Base-by-base conservation (phyloP, 345 rosid genomes). In the Eucalyptus urophylla region DNA sequence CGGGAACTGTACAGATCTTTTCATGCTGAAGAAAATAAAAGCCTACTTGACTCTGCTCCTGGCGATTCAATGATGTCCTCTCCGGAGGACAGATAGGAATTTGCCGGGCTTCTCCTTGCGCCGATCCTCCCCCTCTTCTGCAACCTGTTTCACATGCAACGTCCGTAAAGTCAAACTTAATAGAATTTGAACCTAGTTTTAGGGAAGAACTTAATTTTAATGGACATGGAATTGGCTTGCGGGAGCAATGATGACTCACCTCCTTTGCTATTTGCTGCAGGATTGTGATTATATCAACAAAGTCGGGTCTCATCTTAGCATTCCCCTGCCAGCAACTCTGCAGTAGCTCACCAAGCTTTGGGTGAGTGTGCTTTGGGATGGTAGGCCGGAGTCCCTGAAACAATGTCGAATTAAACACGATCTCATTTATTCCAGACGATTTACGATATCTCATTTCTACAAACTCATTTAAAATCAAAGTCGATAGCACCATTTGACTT, bases 261-360 rank as follows among this genome's bases (percentile, higher is more conserved):
- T 96, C 99, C 91, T 95, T 96, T 3, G 94, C 95, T 91, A 94
- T 95, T 92, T 92, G 95, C 91, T 90, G 92, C 69, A 98, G 92
- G 90, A 92, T 94, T 88, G 88, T 95, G 58, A 92, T 93, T 14
- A 96, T 94, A 93, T 96, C 98, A 3, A 97, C 92, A 91, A 98
- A 98, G 92, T 98, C 98, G 27, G 99, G 99, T 93, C 99, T 96
- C 88, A 86, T 58, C 53, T 95, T 89, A 76, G 99, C 95, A 92
- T 98, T 98, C 90, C 94, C 94, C 90, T 95, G 97, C 99, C 99
- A 97, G 90, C 95, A 92, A 90, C 90, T 95, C 92, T 96, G 95
- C 44, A 98, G 93, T 81, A 97, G 92, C 90, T 95, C 98, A 62
- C 90, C 90, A 67, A 98, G 90, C 92, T 92, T 96, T 6, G 97